Evolutionary conservation across 1,139 yeast genomes (phyloP), one percentile per base, ranked within the genome.

Genomic region (Citeromyces siamensis): DNA sequence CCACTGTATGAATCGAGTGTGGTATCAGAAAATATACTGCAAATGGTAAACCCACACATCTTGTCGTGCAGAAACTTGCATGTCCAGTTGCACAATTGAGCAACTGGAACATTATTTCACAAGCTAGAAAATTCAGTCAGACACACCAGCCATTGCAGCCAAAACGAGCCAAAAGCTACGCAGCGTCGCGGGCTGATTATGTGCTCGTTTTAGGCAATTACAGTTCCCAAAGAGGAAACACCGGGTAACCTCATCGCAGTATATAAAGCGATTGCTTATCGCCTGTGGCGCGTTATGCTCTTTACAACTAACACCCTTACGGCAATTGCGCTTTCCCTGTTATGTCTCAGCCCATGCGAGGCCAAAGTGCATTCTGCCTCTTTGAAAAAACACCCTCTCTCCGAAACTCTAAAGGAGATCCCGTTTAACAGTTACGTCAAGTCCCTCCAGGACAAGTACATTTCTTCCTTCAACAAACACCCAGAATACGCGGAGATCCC

Each of bases 391-490:
- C 66, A 74, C 36, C 70, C 88, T 5, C 52, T 67, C 35, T 75
- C 71, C 21, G 85, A 77, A 39, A 69, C 75, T 32, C 66, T 76
- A 48, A 67, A 71, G 44, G 83, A 76, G 35, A 61, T 66, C 38
- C 61, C 67, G 26, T 81, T 78, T 54, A 61, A 62, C 34, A 75
- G 79, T 41, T 85, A 84, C 53, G 67, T 84, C 41, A 59, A 65
- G 33, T 71, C 80, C n/a, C 68, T 85, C 53, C 81, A 83, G 44
- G 66, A 71, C 52, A 85, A 84, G 62, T 86, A 85, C 58, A 54
- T 79, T 46, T 63, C 68, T 40, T 53, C 67, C 37, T 80, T 65
- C 60, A 66, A 70, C 51, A 65, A 61, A 29, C 46, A 46, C 23
- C 34, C 32, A 13, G 16, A 26, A 14, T 32, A 32, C 33, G 49